Conservation (phyloP, 371 early-diverging fungal genomes). For the Mortierella sp. region DNA sequence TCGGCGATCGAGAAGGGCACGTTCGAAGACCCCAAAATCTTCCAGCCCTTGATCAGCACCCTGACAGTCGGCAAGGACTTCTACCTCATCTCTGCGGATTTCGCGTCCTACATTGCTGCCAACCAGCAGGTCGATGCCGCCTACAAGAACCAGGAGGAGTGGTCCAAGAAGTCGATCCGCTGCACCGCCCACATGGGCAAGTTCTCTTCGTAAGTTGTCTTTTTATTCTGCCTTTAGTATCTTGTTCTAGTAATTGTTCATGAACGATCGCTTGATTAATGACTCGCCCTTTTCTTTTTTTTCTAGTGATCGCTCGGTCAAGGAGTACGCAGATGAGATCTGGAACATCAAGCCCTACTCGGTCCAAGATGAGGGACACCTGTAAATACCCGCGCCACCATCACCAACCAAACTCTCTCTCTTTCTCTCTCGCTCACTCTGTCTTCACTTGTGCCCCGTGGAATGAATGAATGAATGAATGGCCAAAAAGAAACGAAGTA, state of each 20-base stretch:
- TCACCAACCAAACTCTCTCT: neutral
- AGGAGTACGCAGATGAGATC: constrained; percentile 89
- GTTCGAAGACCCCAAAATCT: constrained; percentile 84
- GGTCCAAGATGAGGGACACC: constrained; percentile 43
- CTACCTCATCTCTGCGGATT: constrained; percentile 90
- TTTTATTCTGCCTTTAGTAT: constrained; percentile 1
- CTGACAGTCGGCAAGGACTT: constrained; percentile 87
- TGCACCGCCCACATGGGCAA: constrained; percentile 93
- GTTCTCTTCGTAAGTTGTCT: constrained; percentile 77
- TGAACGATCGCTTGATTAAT: too few species aligned
- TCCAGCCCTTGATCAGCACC: constrained; percentile 82
- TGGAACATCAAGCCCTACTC: constrained; percentile 79
- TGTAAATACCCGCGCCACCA: constrained; percentile 8
- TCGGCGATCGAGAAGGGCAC: constrained; percentile 78
- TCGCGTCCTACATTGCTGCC: constrained; percentile 81
- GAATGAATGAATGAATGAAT: too few species aligned
- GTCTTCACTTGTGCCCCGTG: too few species aligned
- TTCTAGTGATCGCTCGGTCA: constrained; percentile 77
- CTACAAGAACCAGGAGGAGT: constrained; percentile 79
- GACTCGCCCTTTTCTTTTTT: too few species aligned
- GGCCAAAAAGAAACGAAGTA: too few species aligned
- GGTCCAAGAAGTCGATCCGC: constrained; percentile 88
- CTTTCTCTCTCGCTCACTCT: neutral
- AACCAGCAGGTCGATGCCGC: constrained; percentile 82
- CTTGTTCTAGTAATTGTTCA: too few species aligned